Base-by-base conservation (phyloP, 2,329 filamentous ascomycete genomes). In the Lizonia empirigonia region DNA sequence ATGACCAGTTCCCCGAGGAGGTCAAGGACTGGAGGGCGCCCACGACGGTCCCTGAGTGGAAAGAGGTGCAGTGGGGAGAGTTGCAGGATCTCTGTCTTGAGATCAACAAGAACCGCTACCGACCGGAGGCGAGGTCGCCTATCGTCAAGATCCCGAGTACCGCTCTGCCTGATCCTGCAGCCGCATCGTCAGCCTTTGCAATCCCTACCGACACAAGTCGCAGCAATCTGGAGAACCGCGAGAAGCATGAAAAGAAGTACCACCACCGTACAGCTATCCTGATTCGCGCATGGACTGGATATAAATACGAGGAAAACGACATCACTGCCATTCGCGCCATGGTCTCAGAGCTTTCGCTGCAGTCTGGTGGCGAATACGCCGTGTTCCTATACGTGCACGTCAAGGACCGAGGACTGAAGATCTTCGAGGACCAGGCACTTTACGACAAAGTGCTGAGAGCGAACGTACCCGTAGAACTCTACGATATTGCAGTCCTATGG, bases 401-500 rank as follows among this genome's bases (percentile, higher is more conserved):
- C 64, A 78, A 78, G 59, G 84, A 88, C 47, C 74, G 79, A 38
- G 74, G 76, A 3, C 73, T 78, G 12, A 76, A 80, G 18, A 84
- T 89, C 36, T 87, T 83, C 73, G 78, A 81, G n/a, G 79, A 84
- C 59, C 72, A 80, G 9, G 75, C 78, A 22, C 77, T 81, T 1
- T 88, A 91, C 64, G 76, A 84, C 26, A 74, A 78, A 18, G 78
- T 86, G 3, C 76, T 91, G 5, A 72, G 80, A 15, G 79, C 83
- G 39, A 82, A 83, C 50, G 83, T 92, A 1, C 89, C 89, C 0
- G 69, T 77, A 18, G 89, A 93, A 68, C 87, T 92, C 44, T 80
- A 82, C 51, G 81, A 83, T 54, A 89, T 91, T 55, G 84, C 87
- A 2, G 78, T 90, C 13, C 79, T 92, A 3, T 92, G 88, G 87